A percentile compares a stretch with the other conserved stretches of the same genome.
phyloP scores from a whole-genome alignment of 2,329 filamentous ascomycete species.

The Fragosphaeria purpurea region DNA sequence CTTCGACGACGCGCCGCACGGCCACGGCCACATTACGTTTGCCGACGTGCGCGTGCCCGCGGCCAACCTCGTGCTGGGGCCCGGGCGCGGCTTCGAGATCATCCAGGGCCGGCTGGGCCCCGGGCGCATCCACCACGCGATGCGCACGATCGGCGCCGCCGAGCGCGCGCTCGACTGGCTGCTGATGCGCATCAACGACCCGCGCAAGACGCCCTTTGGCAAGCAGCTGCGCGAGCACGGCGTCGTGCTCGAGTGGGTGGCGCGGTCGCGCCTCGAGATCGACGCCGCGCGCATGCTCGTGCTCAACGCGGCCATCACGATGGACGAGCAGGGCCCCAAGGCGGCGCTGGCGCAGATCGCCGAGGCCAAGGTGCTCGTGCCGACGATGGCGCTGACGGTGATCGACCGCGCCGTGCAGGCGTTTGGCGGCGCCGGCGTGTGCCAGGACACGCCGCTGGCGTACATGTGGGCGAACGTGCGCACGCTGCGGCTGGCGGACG shows the following conservation, averaged over 20 bases:
- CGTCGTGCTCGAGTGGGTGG: constrained; percentile 91
- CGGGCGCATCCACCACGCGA: constrained; percentile 94
- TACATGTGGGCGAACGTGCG: constrained; percentile 71
- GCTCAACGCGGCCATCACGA: constrained; percentile 88
- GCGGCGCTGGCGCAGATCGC: constrained; percentile 86
- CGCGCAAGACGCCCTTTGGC: constrained; percentile 81
- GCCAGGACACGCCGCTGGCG: constrained; percentile 88
- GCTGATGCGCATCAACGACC: constrained; percentile 88
- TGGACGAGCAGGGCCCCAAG: constrained; percentile 84
- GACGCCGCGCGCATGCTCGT: constrained; percentile 84
- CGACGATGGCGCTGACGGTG: constrained; percentile 69
- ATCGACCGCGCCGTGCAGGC: constrained; percentile 93
- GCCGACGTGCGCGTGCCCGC: constrained; percentile 80
- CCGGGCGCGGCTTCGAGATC: constrained; percentile 93
- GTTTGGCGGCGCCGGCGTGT: constrained; percentile 82
- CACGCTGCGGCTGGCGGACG: constrained; percentile 80
- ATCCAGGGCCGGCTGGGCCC: constrained; percentile 95
- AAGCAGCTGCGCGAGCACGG: constrained; percentile 81
- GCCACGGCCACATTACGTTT: constrained; percentile 88
- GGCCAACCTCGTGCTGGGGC: constrained; percentile 78
- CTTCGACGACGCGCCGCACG: constrained; percentile 96
- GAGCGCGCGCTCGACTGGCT: constrained; percentile 92
- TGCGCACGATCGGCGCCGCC: constrained; percentile 85
- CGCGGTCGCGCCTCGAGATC: constrained; percentile 85
- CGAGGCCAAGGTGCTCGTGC: constrained; percentile 87